phyloP scores from a whole-genome alignment of 2,329 filamentous ascomycete genomes.

The Colletotrichum lupini region DNA sequence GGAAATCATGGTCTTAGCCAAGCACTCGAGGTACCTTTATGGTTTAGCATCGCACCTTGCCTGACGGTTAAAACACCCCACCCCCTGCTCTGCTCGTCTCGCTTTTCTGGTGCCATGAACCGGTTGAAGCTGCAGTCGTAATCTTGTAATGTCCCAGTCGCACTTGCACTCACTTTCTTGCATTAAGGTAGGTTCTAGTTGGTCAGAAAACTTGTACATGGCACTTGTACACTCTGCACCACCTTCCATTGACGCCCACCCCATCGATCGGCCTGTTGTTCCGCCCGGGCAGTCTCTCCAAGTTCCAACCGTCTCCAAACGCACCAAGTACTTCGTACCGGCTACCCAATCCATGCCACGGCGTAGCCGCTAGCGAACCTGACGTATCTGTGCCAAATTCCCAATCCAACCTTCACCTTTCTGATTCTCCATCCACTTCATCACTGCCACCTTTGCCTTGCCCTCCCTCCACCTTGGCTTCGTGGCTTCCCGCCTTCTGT shows the following conservation, averaged over 20 bases:
- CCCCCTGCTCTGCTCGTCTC: not conserved
- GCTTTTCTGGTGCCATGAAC: not conserved
- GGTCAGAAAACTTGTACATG: not conserved
- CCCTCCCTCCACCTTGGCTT: constrained; percentile 24
- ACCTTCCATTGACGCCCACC: not conserved
- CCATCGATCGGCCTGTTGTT: not conserved
- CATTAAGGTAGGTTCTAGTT: not conserved
- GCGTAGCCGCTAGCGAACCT: not conserved
- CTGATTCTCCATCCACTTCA: constrained; percentile 18
- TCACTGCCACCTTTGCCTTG: constrained; percentile 25
- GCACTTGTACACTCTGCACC: not conserved
- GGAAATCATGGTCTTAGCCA: not conserved
- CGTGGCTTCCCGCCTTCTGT: constrained; percentile 35
- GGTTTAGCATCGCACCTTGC: not conserved
- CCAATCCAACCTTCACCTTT: constrained; percentile 27
- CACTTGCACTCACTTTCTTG: not conserved
- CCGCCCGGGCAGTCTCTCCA: too few relatives aligned
- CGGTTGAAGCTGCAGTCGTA: constrained; percentile 1
- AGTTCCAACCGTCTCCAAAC: not conserved
- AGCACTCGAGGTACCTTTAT: not conserved
- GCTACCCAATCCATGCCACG: not conserved
- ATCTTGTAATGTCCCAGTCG: constrained; percentile 11
- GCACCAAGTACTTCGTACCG: not conserved
- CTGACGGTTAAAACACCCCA: not conserved
- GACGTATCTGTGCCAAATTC: constrained; percentile 26